These are phyloP conservation scores for Aspergillus candidus DNA, from an alignment of 2,329 filamentous ascomycete genomes.

Conservation along the genomic window DNA sequence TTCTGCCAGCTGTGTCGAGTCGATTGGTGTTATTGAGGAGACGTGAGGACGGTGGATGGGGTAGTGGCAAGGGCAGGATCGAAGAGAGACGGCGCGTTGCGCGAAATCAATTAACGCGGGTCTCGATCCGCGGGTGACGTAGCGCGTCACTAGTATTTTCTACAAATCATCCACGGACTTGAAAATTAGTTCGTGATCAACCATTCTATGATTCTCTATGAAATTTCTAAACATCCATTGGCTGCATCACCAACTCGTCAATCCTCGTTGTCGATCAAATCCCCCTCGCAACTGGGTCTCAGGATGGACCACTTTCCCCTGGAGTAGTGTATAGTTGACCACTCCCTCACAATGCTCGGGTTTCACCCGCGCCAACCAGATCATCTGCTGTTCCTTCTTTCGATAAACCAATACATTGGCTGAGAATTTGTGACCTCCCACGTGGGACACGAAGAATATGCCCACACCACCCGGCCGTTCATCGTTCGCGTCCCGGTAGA, in stretches of 20 bases:
- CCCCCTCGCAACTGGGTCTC: conserved; percentile 75
- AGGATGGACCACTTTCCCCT: conserved; percentile 86
- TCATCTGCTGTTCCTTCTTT: conserved; percentile 44
- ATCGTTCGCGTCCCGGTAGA: conserved; percentile 77
- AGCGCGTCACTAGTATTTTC: conserved; percentile 11
- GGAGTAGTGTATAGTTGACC: conserved; percentile 73
- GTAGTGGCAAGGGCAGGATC: neutral
- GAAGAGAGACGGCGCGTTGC: conserved; percentile 1
- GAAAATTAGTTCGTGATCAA: too few relatives aligned
- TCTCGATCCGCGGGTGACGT: conserved; percentile 17
- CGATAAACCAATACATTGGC: conserved; percentile 88
- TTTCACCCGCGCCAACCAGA: conserved; percentile 81
- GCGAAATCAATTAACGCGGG: conserved; percentile 25
- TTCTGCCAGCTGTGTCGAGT: neutral
- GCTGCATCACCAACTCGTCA: conserved; percentile 55
- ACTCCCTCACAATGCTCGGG: conserved; percentile 87
- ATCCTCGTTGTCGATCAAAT: conserved; percentile 66
- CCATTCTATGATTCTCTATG: too few relatives aligned
- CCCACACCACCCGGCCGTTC: conserved; percentile 77
- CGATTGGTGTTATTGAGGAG: neutral
- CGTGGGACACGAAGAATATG: conserved; percentile 87
- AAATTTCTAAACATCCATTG: too few relatives aligned
- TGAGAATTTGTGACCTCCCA: conserved; percentile 89
- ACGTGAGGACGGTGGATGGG: neutral
- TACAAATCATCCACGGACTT: too few relatives aligned